Evolutionary conservation across 2,329 filamentous ascomycete species (phyloP).

Genomic region (Epichloe amarillans): DNA sequence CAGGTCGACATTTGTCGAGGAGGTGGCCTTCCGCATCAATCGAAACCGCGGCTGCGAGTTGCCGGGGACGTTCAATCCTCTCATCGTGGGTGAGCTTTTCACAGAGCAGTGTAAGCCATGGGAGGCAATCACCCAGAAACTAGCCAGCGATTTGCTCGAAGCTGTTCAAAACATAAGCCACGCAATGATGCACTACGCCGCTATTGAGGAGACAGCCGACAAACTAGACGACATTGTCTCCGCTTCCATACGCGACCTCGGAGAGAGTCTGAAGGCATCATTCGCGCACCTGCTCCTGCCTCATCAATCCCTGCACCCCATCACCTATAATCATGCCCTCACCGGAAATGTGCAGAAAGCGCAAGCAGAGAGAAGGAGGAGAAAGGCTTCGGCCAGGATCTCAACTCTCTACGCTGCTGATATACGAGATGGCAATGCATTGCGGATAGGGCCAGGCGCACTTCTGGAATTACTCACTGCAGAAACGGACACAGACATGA

Average conservation of each 20-base stretch:
- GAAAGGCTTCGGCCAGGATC: neutral
- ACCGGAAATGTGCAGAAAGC: conserved; percentile 22
- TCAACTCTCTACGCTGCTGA: conserved; percentile 2
- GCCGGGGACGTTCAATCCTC: conserved; percentile 45
- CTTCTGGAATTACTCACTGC: neutral
- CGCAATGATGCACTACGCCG: conserved; percentile 6
- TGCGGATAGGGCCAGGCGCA: neutral
- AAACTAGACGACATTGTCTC: conserved; percentile 7
- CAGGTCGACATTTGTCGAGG: conserved; percentile 8
- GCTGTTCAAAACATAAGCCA: conserved; percentile 4
- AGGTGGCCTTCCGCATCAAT: conserved; percentile 10
- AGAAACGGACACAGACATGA: conserved; percentile 1
- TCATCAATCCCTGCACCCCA: conserved; percentile 31
- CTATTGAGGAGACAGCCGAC: conserved; percentile 8
- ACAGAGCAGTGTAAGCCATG: conserved; percentile 44
- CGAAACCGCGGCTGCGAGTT: conserved; percentile 33
- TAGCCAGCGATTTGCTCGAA: conserved; percentile 3
- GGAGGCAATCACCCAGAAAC: conserved; percentile 27
- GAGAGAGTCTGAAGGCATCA: conserved; percentile 23
- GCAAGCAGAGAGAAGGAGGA: conserved; percentile 7
- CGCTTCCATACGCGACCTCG: conserved; percentile 9
- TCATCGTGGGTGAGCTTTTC: conserved; percentile 47
- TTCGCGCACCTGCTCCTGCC: conserved; percentile 29
- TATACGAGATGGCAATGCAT: neutral
- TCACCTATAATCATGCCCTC: conserved; percentile 40